Base-by-base conservation (phyloP, 2,329 filamentous ascomycete species). In the Septoria linicola region DNA sequence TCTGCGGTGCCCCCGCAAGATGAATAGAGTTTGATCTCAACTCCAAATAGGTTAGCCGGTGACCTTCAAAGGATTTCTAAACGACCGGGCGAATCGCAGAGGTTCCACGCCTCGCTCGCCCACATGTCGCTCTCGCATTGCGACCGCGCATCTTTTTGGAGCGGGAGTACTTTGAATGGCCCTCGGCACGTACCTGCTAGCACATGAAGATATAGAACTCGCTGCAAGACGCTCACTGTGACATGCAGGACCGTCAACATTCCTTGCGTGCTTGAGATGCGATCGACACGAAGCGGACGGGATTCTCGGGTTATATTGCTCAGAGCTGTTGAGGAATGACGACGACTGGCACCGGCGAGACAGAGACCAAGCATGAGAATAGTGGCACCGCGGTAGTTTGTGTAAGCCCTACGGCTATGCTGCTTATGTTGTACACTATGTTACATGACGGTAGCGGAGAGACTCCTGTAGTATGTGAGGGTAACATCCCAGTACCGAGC, bases 1-100 rank as follows among this genome's bases (percentile, higher is more conserved):
- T 30, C 8, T 13, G 19, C n/a, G 20, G 20, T 37, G 14, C 16
- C 25, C 27, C 46, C 25, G 39, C 37, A n/a, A 27, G 16, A 21
- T 21, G 16, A 32, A 46, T 36, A 25, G 39, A 41, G 30, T 43
- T 46, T 49, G 44, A 34, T n/a, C 39, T 34, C 27, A 10, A 43
- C 37, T 40, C 40, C 27, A 40, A 23, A 36, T 32, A 21, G 41
- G 19, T 21, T 30, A 35, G 47, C 31, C n/a, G 31, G 16, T n/a
- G n/a, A n/a, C n/a, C n/a, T n/a, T n/a, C n/a, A n/a, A n/a, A 27
- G 16, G 17, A 17, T 13, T 17, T 20, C 21, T 34, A 39, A 35
- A 55, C 53, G 53, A 53, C 32, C 46, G 10, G 31, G 31, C 53
- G 20, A 56, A 56, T 53, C 40, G 50, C 8, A 37, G 13, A 27